Evolutionary conservation across 495 filamentous ascomycete species (phyloP), one percentile per base, ranked within the genome.

Genomic region (Penicillium roqueforti): DNA sequence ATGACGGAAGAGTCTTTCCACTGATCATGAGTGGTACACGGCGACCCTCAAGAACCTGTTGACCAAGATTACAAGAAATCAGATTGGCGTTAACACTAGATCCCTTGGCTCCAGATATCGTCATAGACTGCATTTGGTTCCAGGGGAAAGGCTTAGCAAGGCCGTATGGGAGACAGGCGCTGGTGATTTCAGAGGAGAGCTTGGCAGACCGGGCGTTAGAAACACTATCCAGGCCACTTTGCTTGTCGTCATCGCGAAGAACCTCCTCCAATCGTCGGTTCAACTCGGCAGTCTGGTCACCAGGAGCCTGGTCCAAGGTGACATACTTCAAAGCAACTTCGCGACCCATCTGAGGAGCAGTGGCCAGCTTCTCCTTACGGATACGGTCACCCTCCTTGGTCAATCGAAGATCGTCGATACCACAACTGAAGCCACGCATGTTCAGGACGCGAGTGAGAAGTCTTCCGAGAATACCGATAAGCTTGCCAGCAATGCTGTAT

Each of bases 111-210:
- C 95, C 95, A 23, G 95, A 95, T 3, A 86, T 85, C 9, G 95
- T 99, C 95, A 99, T 99, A 55, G 86, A 83, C 77, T 97, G 95
- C 91, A 99, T 97, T 68, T 97, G 95, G 59, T 99, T 99, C 64
- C 85, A 87, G 0, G 95, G 95, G 73, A 97, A 97, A 19, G 83
- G 83, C 71, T 99, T 99, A 52, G 84, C 83, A 32, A 99, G 82
- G 31, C 90, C 91, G 8, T 63, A 62, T 1, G 93, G 95, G 37
- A 97, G 78, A 73, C 91, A 96, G 11, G 78, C 76, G 26, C 72
- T 75, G 6, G 90, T 96, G 46, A 97, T 83, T 2, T 84, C 83
- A 0, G 87, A 86, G 3, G 93, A 96, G 7, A 98, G 78, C 18
- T 80, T 71, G 9, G 78, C 75, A 44, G 84, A 87, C 47, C 77